A percentile compares a stretch with the other conserved stretches of the same genome.
Evolutionary conservation across 148 eudicot species (phyloP).

Genomic region (Vaccinium corymbosum): DNA sequence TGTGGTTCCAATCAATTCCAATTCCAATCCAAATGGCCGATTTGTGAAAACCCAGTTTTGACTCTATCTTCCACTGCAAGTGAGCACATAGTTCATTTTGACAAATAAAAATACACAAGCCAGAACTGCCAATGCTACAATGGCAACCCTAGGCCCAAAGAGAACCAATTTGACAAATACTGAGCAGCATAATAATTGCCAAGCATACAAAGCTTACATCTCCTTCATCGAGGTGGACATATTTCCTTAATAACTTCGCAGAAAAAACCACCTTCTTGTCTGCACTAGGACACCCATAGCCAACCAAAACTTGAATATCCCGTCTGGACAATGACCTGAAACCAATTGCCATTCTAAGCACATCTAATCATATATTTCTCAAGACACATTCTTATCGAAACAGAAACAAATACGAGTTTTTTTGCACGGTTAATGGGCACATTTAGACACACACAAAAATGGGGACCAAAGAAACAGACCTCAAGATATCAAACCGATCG

Average conservation of each 20-base stretch:
- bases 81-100: background rate
- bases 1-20: background rate
- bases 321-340: slow-evolving; percentile 92
- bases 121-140: slow-evolving; percentile 8
- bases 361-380: background rate
- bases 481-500: slow-evolving; percentile 85
- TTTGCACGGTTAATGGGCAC: background rate
- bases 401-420: no score
- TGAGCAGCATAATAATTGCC: background rate
- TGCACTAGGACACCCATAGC: slow-evolving; percentile 84
- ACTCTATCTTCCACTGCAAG: background rate
- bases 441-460: background rate
- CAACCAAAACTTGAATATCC: slow-evolving; percentile 87
- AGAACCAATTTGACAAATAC: background rate
- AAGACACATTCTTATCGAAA: no score
- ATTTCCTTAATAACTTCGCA: slow-evolving; percentile 75
- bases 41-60: background rate
- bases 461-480: slow-evolving; percentile 31
- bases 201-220: slow-evolving; percentile 59
- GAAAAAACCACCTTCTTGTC: slow-evolving; percentile 90
- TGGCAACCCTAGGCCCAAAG: background rate
- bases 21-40: background rate
- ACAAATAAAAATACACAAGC: background rate
- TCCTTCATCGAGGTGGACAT: slow-evolving; percentile 92
- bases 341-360: slow-evolving; percentile 33